A percentile compares a stretch with the other conserved stretches of the same genome.
Evolutionary conservation across 169 alveolate species (phyloP).

Genomic region (Plasmodium gaboni): DNA sequence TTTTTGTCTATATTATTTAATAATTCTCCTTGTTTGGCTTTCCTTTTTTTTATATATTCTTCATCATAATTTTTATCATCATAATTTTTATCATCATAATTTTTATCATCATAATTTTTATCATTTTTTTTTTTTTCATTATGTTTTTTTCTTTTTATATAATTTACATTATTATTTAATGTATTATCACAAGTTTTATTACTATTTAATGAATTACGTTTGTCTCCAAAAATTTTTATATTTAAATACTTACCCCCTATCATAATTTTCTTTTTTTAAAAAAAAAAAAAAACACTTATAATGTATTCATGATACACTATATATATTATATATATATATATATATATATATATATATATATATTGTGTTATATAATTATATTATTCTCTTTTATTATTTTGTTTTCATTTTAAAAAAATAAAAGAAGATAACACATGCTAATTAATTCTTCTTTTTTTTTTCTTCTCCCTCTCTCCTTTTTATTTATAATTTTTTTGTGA

Average conservation of each 20-base stretch:
- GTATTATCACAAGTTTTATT: conserved; percentile 7
- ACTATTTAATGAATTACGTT: conserved; percentile 7
- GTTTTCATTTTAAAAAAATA: too few relatives aligned
- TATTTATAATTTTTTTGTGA: too few relatives aligned
- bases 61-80: too few relatives aligned
- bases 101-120: too few relatives aligned
- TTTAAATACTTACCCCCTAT: conserved; percentile 63
- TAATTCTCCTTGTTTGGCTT: not conserved
- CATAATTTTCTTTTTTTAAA: conserved; percentile 11
- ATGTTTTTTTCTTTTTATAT: not conserved
- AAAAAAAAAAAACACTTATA: too few relatives aligned
- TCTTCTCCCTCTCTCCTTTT: too few relatives aligned
- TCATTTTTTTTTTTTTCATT: not conserved
- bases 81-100: not conserved
- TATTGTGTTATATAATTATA: not conserved
- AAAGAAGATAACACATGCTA: too few relatives aligned
- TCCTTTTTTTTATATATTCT: too few relatives aligned
- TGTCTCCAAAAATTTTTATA: conserved; percentile 57
- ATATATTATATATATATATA: not conserved
- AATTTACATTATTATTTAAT: not conserved
- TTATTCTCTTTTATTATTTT: too few relatives aligned
- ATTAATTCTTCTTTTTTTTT: too few relatives aligned
- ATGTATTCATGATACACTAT: not conserved
- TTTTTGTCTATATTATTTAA: not conserved
- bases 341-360: conserved; percentile 1